phyloP scores from a whole-genome alignment of 2,329 filamentous ascomycete genomes.

The Daldinia sp. region DNA sequence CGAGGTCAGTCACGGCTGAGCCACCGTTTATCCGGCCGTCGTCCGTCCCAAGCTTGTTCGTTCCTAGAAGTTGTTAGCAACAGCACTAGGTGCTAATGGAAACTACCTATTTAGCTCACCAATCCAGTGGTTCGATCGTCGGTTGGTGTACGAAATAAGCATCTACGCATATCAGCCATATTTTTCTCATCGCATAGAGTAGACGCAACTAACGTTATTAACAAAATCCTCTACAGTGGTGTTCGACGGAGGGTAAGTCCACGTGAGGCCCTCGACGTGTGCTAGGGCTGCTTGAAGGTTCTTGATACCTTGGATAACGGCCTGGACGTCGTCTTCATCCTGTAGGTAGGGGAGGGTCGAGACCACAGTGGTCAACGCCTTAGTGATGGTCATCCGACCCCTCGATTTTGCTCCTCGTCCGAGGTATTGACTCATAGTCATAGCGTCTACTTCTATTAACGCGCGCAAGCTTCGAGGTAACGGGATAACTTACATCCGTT shows the following conservation, averaged over 20 bases:
- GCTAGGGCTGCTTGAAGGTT: constrained; percentile 63
- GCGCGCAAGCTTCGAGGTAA: background rate
- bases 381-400: constrained; percentile 67
- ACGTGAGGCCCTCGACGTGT: constrained; percentile 63
- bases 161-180: constrained; percentile 41
- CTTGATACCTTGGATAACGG: constrained; percentile 71
- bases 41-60: constrained; percentile 67
- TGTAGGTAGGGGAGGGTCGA: constrained; percentile 67
- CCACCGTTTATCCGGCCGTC: constrained; percentile 61
- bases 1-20: constrained; percentile 66
- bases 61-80: constrained; percentile 50
- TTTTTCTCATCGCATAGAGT: background rate
- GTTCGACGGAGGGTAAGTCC: constrained; percentile 61
- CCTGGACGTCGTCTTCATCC: constrained; percentile 65
- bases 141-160: constrained; percentile 51
- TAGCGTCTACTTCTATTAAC: constrained; percentile 50
- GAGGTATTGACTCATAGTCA: constrained; percentile 68
- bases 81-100: background rate
- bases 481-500: constrained; percentile 44
- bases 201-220: constrained; percentile 51
- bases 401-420: constrained; percentile 69
- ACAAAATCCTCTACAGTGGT: constrained; percentile 65
- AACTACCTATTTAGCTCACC: constrained; percentile 41
- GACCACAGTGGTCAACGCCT: constrained; percentile 65
- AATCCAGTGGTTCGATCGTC: constrained; percentile 62